phyloP scores from a whole-genome alignment of 441 rosid genomes.

The Flueggea neowawraea region DNA sequence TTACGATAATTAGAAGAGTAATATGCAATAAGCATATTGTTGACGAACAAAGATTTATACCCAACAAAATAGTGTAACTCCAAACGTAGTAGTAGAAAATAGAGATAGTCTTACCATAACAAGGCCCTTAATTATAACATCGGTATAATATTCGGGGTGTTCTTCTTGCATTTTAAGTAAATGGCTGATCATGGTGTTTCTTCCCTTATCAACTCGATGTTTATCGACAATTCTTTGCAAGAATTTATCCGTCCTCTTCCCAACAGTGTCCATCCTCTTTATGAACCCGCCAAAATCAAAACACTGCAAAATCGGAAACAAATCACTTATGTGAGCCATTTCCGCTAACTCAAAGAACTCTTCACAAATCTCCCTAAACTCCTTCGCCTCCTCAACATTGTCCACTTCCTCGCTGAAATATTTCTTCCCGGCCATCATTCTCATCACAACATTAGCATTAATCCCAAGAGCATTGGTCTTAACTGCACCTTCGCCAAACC shows the following conservation, averaged over 20 bases:
- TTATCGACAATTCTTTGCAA: constrained; percentile 21
- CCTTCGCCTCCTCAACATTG: constrained; percentile 34
- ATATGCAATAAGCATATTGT: too few relatives aligned
- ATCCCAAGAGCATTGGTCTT: background rate
- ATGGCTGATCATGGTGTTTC: constrained; percentile 23
- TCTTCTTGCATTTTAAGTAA: constrained; percentile 30
- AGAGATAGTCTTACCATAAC: constrained; percentile 15
- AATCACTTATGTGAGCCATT: constrained; percentile 32
- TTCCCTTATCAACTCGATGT: background rate
- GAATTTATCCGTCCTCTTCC: constrained; percentile 30
- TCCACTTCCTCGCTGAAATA: constrained; percentile 35
- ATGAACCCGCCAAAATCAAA: constrained; percentile 20
- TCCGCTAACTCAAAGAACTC: constrained; percentile 21
- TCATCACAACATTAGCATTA: background rate
- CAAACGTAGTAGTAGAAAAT: too few relatives aligned
- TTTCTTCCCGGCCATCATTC: constrained; percentile 12
- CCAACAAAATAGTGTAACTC: too few relatives aligned
- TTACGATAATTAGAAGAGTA: too few relatives aligned
- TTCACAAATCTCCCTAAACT: constrained; percentile 28
- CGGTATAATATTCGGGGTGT: constrained; percentile 34
- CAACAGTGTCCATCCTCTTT: constrained; percentile 26
- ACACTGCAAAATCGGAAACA: constrained; percentile 38
- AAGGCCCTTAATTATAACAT: constrained; percentile 36
- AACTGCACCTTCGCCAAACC: background rate
- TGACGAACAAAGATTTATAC: too few relatives aligned